phyloP scores from a whole-genome alignment of 441 rosid species.

The Populus hybrid region DNA sequence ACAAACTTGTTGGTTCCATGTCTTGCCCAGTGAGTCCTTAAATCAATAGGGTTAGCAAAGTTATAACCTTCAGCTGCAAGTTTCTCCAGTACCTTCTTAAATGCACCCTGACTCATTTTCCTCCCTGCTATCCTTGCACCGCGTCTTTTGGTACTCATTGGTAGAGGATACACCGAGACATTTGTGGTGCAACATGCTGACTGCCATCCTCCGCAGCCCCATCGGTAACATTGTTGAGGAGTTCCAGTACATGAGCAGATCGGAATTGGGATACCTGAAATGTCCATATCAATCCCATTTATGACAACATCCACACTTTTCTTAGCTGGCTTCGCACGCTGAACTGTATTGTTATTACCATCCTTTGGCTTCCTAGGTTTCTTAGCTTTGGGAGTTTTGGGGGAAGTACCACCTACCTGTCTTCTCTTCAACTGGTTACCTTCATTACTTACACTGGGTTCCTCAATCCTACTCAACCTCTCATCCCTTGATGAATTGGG shows the following conservation, averaged over 20 bases:
- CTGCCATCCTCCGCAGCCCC: slow-evolving; percentile 99
- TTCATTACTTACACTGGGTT: slow-evolving; percentile 41
- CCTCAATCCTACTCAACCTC: slow-evolving; percentile 49
- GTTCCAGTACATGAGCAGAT: slow-evolving; percentile 86
- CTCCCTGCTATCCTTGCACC: slow-evolving; percentile 94
- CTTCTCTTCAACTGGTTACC: slow-evolving; percentile 51
- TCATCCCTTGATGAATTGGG: slow-evolving; percentile 45
- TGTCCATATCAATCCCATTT: slow-evolving; percentile 85
- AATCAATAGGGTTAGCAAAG: slow-evolving; percentile 76
- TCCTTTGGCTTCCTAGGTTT: slow-evolving; percentile 79
- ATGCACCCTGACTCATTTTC: slow-evolving; percentile 98
- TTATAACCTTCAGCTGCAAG: slow-evolving; percentile 71
- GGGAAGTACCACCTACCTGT: slow-evolving; percentile 38
- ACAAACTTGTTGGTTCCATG: slow-evolving; percentile 99
- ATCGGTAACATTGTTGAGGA: slow-evolving; percentile 81
- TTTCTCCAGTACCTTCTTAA: slow-evolving; percentile 82
- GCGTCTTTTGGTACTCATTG: slow-evolving; percentile 86
- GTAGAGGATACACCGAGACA: slow-evolving; percentile 83
- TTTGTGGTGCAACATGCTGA: slow-evolving; percentile 90
- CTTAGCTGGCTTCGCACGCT: slow-evolving; percentile 66
- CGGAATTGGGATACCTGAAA: slow-evolving; percentile 81
- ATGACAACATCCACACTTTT: slow-evolving; percentile 77
- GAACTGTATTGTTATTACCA: slow-evolving; percentile 35
- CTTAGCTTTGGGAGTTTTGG: slow-evolving; percentile 58
- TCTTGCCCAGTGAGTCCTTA: slow-evolving; percentile 92